Percentiles rank a stretch among this genome's conserved stretches.
Conservation (phyloP, 331 rosid species). For the Quercus lobata region DNA sequence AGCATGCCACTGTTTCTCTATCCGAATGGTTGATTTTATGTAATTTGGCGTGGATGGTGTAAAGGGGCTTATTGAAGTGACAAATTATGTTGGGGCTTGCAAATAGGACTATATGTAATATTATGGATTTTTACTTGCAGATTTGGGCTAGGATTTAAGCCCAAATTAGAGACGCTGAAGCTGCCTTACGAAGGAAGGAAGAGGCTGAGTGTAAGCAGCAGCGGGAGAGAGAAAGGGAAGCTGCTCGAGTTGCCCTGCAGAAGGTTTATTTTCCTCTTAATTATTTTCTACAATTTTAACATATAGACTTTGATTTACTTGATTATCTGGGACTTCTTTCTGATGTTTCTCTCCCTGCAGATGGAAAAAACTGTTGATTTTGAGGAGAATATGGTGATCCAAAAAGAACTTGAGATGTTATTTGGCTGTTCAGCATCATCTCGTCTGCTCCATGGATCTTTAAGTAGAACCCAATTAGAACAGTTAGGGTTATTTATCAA, state of each 20-base stretch:
- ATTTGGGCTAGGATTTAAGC: not conserved
- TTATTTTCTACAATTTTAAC: not conserved
- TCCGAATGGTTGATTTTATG: not conserved
- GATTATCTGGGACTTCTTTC: no score
- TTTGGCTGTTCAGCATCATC: not conserved
- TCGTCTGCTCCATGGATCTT: not conserved
- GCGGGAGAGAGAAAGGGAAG: not conserved
- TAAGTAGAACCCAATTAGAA: constrained; percentile 42
- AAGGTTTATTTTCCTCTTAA: not conserved
- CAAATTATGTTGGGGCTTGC: not conserved
- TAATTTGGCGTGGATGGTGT: not conserved
- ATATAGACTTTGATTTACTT: not conserved
- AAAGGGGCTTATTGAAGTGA: not conserved
- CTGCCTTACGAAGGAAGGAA: not conserved
- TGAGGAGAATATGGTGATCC: not conserved
- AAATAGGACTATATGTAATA: not conserved
- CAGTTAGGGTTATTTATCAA: constrained; percentile 74
- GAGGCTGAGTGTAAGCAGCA: not conserved
- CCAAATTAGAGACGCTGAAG: not conserved
- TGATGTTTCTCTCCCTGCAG: not conserved
- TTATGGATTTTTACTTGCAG: not conserved
- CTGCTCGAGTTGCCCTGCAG: not conserved
- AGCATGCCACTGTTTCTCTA: not conserved
- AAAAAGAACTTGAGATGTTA: not conserved
- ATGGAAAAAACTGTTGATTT: not conserved